phyloP scores from a whole-genome alignment of 345 rosid species.

The Boechera divaricarpa region DNA sequence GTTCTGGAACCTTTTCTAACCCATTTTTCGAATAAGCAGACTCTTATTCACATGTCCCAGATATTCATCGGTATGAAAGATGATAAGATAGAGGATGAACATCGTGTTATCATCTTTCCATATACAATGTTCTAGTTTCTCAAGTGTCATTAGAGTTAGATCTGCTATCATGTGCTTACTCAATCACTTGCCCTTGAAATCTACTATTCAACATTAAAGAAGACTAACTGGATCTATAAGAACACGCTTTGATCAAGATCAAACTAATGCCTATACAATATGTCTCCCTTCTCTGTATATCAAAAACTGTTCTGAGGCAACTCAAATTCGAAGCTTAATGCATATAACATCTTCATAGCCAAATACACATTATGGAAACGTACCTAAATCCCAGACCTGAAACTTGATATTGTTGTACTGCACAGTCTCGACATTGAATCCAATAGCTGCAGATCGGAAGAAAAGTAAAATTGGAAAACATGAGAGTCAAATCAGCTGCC shows the following conservation, averaged over 20 bases:
- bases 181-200: background rate
- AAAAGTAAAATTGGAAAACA: conserved; percentile 23
- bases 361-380: conserved; percentile 1
- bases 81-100: too few relatives aligned
- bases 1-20: background rate
- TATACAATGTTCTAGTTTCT: background rate
- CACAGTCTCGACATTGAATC: conserved; percentile 90
- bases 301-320: background rate
- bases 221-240: background rate
- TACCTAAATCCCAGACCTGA: conserved; percentile 86
- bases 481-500: background rate
- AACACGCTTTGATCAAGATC: conserved; percentile 11
- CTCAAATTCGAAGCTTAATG: conserved; percentile 4
- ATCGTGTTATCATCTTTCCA: conserved; percentile 6
- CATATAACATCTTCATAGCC: background rate
- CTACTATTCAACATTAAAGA: background rate
- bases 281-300: background rate
- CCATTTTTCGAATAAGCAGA: background rate
- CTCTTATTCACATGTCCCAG: background rate
- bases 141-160: conserved; percentile 2
- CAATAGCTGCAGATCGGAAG: conserved; percentile 67
- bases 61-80: background rate
- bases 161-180: background rate
- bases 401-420: conserved; percentile 89
- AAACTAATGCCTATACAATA: conserved; percentile 15